Evolutionary conservation across 768 basidiomycete species (phyloP), one percentile per base, ranked within the genome.

Genomic region (Crucibulum laeve): DNA sequence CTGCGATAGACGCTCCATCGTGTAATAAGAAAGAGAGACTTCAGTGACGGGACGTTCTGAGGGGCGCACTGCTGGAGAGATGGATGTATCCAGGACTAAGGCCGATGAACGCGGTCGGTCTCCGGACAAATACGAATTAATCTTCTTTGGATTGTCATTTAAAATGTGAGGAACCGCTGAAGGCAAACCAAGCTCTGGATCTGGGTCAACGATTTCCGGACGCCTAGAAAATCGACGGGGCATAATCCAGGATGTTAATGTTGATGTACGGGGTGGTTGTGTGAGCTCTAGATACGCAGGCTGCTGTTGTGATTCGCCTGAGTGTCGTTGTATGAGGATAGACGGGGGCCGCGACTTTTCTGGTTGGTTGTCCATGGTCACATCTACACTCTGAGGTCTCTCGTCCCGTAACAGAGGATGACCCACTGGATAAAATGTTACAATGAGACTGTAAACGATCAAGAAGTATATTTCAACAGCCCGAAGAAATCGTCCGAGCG

Each of bases 401-500:
- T 32, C 28, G 7, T 43, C 40, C 7, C 40, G 14, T 1, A 24
- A n/a, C 15, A 25, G 21, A 21, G 46, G 52, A 15, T 21, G 28
- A 22, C 51, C 52, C 17, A 46, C 45, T 8, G 51, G 47, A 44
- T 64, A 60, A 46, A 73, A 69, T n/a, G 71, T 62, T 25, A 61
- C 53, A 40, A 83, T 64, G 47, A 84, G 73, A 46, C 71, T 61
- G 54, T 73, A 77, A n/a, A 86, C 59, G 44, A 84, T 67, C 34
- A 83, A 60, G 33, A 80, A 69, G 54, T 81, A 90, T 18, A 81
- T 51, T 53, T 84, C 81, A 25, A 80, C 60, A 11, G 79, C 81
- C 51, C 80, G 74, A 44, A 77, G 65, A 51, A 88, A 77, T 36
- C 82, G 79, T n/a, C 87, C 87, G 1, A 84, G 62, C 7, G 70